Evolutionary conservation across 2,329 filamentous ascomycete species (phyloP), one percentile per base, ranked within the genome.

Genomic region (Calonectria pteridis): DNA sequence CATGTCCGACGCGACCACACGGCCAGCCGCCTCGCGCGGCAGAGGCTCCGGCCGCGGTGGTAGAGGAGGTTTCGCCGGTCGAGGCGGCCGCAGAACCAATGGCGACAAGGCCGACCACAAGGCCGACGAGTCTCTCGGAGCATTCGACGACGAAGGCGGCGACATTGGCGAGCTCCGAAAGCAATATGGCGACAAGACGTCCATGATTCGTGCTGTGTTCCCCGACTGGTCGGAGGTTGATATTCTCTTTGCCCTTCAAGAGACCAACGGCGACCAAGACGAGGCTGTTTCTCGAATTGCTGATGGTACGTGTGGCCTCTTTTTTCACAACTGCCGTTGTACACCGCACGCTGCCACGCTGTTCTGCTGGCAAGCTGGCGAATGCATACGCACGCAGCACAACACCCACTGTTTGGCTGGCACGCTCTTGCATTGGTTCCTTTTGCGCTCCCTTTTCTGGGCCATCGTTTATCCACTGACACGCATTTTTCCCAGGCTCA

Each of bases 1-100:
- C 88, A 98, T 98, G 97, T 98, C 97, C 91, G 96, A 98, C 91
- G 92, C 94, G 88, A 94, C 95, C 90, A 91, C 94, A 87, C 92
- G 96, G 91, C 91, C 94, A 85, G 91, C 93, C 86, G 92, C 94
- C 87, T 87, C 92, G 89, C 95, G 96, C 88, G 96, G 96, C 88
- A 94, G 97, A 91, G 95, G 95, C 88, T 94, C 95, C 85, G 91
- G 93, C 86, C 94, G 96, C 86, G 96, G 96, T 84, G 95, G 95
- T 83, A 91, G 94, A 88, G 93, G 93, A 85, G 93, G 93, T 80
- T 93, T 93, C 85, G 91, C 90, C 82, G 90, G 93, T 88, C 91
- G 92, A 85, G 91, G 91, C 82, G 92, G 94, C 86, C 94, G 93
- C 81, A 87, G 91, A 87, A 89, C 92, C 84, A 97, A 97, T 85